These are phyloP conservation scores for Pelargonium nanum DNA, from an alignment of 345 rosid genomes.

Conservation along the genomic window DNA sequence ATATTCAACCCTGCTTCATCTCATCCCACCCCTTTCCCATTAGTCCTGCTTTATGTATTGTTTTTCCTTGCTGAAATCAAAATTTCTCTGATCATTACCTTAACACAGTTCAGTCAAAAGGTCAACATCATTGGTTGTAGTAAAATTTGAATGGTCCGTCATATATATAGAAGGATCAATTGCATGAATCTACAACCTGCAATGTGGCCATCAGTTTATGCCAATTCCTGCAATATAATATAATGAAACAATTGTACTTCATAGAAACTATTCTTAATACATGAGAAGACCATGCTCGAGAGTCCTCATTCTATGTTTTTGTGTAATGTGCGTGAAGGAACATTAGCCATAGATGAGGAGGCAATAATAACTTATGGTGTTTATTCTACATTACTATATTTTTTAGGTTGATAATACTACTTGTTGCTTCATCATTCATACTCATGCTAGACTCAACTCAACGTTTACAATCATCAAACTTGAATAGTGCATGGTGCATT, in stretches of 20 bases:
- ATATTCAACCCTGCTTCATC: background rate
- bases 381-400: no score
- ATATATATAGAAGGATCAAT: background rate
- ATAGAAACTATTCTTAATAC: background rate
- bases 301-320: background rate
- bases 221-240: background rate
- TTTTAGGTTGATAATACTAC: no score
- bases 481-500: no score
- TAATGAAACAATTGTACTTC: background rate
- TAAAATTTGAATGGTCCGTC: background rate
- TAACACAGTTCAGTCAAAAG: background rate
- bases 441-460: no score
- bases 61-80: background rate
- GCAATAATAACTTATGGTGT: no score
- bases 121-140: background rate
- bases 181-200: background rate
- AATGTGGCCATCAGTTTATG: background rate
- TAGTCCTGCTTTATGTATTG: background rate
- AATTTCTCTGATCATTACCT: no score
- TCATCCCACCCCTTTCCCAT: background rate
- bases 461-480: no score
- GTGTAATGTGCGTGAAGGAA: background rate
- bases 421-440: no score
- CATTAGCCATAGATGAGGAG: no score
- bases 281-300: background rate